Evolutionary conservation across 306 rosid species (phyloP).

Genomic region (Trichosanthes cucumerina): DNA sequence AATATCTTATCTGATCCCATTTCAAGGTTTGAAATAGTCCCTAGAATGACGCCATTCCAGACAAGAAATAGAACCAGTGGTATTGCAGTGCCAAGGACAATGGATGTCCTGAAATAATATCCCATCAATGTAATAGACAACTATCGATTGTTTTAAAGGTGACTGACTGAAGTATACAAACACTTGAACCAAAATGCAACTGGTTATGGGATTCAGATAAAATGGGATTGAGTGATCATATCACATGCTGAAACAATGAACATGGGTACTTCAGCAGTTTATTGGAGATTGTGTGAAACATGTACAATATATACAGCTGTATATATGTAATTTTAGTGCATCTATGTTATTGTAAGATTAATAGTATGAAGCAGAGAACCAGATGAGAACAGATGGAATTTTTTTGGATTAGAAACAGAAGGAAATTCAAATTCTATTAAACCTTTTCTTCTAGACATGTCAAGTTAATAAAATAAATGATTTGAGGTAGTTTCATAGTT

Average conservation of each 20-base stretch:
- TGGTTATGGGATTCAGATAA: background rate
- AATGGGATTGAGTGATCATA: background rate
- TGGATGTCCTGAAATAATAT: slow-evolving; percentile 46
- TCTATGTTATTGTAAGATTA: background rate
- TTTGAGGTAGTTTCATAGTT: background rate
- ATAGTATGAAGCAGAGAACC: background rate
- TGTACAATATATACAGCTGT: background rate
- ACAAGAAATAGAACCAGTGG: slow-evolving; percentile 60
- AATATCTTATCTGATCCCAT: slow-evolving; percentile 27
- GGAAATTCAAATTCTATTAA: background rate
- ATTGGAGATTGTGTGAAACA: background rate
- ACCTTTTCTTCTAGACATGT: background rate
- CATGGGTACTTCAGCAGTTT: background rate
- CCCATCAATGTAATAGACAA: background rate
- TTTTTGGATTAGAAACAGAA: no score
- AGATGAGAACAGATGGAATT: background rate
- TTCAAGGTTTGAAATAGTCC: slow-evolving; percentile 39
- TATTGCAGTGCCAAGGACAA: slow-evolving; percentile 58
- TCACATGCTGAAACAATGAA: background rate
- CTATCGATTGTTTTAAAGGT: background rate
- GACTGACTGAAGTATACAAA: background rate
- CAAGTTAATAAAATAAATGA: background rate
- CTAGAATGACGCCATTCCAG: slow-evolving; percentile 76
- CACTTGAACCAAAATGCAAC: background rate
- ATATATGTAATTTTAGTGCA: background rate